Evolutionary conservation across 768 basidiomycete genomes (phyloP).

Genomic region (Sutorius australiensis): DNA sequence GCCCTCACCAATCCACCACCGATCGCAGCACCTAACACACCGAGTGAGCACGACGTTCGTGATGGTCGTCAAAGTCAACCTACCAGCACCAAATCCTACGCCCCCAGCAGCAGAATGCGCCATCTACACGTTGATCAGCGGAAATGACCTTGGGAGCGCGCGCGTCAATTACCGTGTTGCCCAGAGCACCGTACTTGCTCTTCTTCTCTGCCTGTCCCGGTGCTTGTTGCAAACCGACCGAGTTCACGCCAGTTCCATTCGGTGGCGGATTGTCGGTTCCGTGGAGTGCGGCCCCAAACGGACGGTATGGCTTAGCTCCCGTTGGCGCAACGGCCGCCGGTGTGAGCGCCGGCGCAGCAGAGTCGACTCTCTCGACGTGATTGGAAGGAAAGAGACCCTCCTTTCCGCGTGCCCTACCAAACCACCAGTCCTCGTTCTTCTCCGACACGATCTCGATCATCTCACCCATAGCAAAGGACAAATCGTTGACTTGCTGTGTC

Average conservation of each 20-base stretch:
- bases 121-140: slow-evolving; percentile 36
- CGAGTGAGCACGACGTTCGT: neutral
- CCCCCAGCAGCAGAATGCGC: slow-evolving; percentile 65
- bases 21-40: slow-evolving; percentile 43
- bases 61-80: slow-evolving; percentile 15
- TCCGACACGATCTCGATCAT: slow-evolving; percentile 75
- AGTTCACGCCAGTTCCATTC: slow-evolving; percentile 26
- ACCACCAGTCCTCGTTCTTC: slow-evolving; percentile 88
- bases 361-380: slow-evolving; percentile 59
- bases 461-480: slow-evolving; percentile 74
- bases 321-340: neutral
- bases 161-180: slow-evolving; percentile 47
- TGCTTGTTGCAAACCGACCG: slow-evolving; percentile 29
- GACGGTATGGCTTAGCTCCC: slow-evolving; percentile 26
- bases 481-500: slow-evolving; percentile 71
- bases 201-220: slow-evolving; percentile 44
- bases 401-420: slow-evolving; percentile 56
- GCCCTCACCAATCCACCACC: slow-evolving; percentile 48
- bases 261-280: slow-evolving; percentile 33
- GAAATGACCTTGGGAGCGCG: slow-evolving; percentile 1
- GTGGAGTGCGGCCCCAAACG: slow-evolving; percentile 38
- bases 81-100: slow-evolving; percentile 74
- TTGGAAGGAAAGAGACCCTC: slow-evolving; percentile 78
- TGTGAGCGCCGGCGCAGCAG: neutral
- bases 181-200: slow-evolving; percentile 52